phyloP scores from a whole-genome alignment of 257 asterid species.

The Orobanche coerulescens region DNA sequence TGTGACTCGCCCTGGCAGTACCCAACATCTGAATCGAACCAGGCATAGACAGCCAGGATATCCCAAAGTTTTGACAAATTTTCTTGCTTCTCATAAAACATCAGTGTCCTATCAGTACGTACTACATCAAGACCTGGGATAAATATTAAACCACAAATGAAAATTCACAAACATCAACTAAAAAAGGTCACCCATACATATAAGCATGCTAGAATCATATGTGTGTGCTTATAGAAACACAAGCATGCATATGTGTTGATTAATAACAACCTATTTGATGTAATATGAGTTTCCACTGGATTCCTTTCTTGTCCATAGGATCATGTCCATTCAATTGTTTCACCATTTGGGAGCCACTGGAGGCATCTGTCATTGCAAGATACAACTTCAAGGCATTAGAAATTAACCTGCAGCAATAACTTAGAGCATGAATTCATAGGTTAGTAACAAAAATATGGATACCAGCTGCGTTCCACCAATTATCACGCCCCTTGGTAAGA shows the following conservation, averaged over 20 bases:
- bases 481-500: conserved; percentile 28
- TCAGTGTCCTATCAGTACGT: conserved; percentile 81
- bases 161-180: conserved; percentile 11
- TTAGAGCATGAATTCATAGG: conserved; percentile 12
- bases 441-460: background rate
- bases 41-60: conserved; percentile 79
- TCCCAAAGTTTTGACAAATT: conserved; percentile 88
- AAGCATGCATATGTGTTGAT: conserved; percentile 12
- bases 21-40: conserved; percentile 87
- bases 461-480: conserved; percentile 16
- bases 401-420: background rate
- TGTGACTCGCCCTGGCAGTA: conserved; percentile 79
- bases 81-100: conserved; percentile 77
- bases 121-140: conserved; percentile 80
- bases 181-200: conserved; percentile 4
- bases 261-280: conserved; percentile 85
- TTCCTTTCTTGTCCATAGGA: conserved; percentile 59
- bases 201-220: background rate
- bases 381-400: conserved; percentile 19
- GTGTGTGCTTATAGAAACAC: background rate
- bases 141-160: conserved; percentile 17
- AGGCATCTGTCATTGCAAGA: conserved; percentile 29
- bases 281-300: conserved; percentile 82
- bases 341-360: conserved; percentile 23
- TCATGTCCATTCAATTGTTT: conserved; percentile 27